phyloP scores from a whole-genome alignment of 2,329 filamentous ascomycete species.

The Colletotrichum cereale region DNA sequence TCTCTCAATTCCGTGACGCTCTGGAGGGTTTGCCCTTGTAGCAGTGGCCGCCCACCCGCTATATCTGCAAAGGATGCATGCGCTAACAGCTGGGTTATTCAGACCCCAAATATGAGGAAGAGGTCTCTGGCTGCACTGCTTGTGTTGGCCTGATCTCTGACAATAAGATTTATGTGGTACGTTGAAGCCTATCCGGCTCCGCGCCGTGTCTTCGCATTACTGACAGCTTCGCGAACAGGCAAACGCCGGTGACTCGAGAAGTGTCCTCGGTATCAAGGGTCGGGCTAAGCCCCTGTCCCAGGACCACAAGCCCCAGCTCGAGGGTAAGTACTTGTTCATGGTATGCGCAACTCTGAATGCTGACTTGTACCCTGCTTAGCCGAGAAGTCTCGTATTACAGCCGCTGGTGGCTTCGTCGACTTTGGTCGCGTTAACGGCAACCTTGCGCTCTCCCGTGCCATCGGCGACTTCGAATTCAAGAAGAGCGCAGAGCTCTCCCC shows the following conservation, averaged over 20 bases:
- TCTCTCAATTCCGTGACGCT: not conserved
- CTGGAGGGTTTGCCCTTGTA: not conserved
- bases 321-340: conserved; percentile 70
- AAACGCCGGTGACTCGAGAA: conserved; percentile 96
- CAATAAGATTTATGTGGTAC: conserved; percentile 94
- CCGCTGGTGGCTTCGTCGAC: conserved; percentile 96
- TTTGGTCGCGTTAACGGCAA: conserved; percentile 99
- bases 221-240: conserved; percentile 69
- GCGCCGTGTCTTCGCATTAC: conserved; percentile 45
- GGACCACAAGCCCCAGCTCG: conserved; percentile 98
- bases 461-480: conserved; percentile 99
- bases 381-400: conserved; percentile 95
- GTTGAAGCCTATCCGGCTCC: conserved; percentile 55
- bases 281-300: conserved; percentile 98
- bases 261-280: conserved; percentile 95
- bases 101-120: conserved; percentile 98
- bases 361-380: conserved; percentile 61
- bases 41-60: not conserved
- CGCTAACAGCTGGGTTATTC: conserved; percentile 41
- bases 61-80: not conserved
- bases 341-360: not conserved
- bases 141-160: conserved; percentile 90
- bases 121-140: conserved; percentile 97
- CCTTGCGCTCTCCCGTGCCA: conserved; percentile 93
- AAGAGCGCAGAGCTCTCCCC: conserved; percentile 96